Conservation (phyloP, 2,329 filamentous ascomycete species). For the Cordyceps cicadae region DNA sequence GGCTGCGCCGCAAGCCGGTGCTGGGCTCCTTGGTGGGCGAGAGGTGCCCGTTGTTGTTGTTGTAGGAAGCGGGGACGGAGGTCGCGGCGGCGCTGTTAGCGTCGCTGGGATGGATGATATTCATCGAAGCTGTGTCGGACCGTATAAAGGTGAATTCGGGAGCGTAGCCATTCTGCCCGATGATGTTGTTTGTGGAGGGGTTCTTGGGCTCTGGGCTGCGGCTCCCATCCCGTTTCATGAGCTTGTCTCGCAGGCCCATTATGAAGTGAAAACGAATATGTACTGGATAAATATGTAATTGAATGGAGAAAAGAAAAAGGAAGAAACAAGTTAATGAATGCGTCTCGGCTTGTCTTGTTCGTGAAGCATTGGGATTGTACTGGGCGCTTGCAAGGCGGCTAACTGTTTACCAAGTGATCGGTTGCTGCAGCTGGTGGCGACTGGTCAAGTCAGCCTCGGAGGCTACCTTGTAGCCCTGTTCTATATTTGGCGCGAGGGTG, state of each 20-base stretch:
- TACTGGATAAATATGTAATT: background rate
- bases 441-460: background rate
- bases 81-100: constrained; percentile 19
- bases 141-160: constrained; percentile 78
- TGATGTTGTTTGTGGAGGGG: constrained; percentile 21
- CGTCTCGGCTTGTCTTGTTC: background rate
- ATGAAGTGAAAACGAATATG: constrained; percentile 6
- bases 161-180: constrained; percentile 18
- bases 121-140: constrained; percentile 71
- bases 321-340: background rate
- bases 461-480: background rate
- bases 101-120: constrained; percentile 64
- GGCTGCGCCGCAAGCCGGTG: constrained; percentile 31
- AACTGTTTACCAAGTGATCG: background rate
- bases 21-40: constrained; percentile 21
- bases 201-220: constrained; percentile 23
- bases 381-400: background rate
- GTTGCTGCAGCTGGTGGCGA: background rate
- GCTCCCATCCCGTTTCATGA: constrained; percentile 44
- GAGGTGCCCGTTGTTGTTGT: constrained; percentile 20
- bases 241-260: constrained; percentile 46
- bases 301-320: too few relatives aligned
- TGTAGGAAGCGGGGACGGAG: constrained; percentile 13
- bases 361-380: background rate
- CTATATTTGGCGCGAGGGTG: background rate